A percentile compares a stretch with the other conserved stretches of the same genome.
Conservation (phyloP, 2,329 filamentous ascomycete species). For the Fusarium nematophilum region DNA sequence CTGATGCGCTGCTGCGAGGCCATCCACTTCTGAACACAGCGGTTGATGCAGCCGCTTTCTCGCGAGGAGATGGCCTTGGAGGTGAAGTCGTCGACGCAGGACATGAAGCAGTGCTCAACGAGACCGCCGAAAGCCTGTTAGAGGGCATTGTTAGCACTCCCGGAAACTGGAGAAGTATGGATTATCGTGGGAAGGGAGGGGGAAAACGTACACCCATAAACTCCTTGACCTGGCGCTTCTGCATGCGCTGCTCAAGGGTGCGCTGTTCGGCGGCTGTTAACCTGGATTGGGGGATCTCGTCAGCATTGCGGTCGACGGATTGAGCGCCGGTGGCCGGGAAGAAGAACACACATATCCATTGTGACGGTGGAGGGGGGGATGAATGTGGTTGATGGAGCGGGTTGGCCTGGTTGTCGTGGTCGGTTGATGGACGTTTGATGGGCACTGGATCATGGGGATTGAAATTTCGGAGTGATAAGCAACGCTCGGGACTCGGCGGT, state of each 20-base stretch:
- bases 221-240: constrained; percentile 98
- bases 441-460: constrained; percentile 16
- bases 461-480: constrained; percentile 47
- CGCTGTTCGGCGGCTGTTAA: constrained; percentile 86
- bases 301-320: background rate
- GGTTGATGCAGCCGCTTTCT: constrained; percentile 91
- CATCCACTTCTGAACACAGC: constrained; percentile 96
- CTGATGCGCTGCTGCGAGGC: constrained; percentile 90
- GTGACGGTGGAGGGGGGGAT: constrained; percentile 26
- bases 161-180: background rate
- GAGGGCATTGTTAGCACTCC: background rate
- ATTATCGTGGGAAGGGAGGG: background rate
- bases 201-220: constrained; percentile 86
- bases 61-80: constrained; percentile 91
- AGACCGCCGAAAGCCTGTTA: constrained; percentile 52
- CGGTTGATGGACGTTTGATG: constrained; percentile 25
- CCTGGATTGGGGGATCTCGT: constrained; percentile 49
- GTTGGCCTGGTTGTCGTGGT: constrained; percentile 18
- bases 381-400: constrained; percentile 16
- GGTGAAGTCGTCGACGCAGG: constrained; percentile 98
- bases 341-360: constrained; percentile 46
- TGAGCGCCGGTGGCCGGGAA: no score
- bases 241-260: constrained; percentile 93
- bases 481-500: constrained; percentile 23
- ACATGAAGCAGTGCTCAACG: constrained; percentile 91